These are phyloP conservation scores for Scenedesmus sp. DNA, from an alignment of 163 green algal genomes.

Conservation along the genomic window DNA sequence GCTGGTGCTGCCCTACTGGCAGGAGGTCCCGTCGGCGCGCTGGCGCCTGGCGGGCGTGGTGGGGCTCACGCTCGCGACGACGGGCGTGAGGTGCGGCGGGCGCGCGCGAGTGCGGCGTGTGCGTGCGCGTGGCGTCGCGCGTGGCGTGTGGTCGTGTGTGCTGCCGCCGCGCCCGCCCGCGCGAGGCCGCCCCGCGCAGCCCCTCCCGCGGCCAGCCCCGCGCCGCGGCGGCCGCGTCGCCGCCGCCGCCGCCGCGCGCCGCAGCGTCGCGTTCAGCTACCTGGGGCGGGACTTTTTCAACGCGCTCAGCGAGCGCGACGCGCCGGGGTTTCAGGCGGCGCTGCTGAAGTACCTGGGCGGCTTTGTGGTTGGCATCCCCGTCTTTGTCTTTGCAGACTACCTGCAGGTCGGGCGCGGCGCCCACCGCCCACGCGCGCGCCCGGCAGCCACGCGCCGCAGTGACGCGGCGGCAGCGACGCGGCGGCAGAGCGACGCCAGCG, in stretches of 20 bases:
- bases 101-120: no score
- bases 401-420: constrained; percentile 51
- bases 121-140: no score
- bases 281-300: constrained; percentile 99
- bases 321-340: constrained; percentile 82
- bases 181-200: no score
- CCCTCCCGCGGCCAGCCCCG: no score
- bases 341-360: constrained; percentile 87
- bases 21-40: constrained; percentile 67
- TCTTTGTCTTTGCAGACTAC: constrained; percentile 95
- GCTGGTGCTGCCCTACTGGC: constrained; percentile 93
- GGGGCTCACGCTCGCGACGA: constrained; percentile 92
- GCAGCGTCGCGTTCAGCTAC: constrained; percentile 95
- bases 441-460: no score
- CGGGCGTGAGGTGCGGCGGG: constrained; percentile 75
- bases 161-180: no score
- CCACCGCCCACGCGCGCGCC: neutral
- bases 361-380: constrained; percentile 84
- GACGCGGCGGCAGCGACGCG: no score
- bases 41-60: constrained; percentile 88
- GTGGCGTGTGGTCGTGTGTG: no score
- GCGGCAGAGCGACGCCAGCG: no score
- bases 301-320: constrained; percentile 89
- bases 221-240: no score
- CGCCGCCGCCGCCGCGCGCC: no score